Conservation (phyloP, 164 flowering plant genomes). For the Aristolochia fimbriata region DNA sequence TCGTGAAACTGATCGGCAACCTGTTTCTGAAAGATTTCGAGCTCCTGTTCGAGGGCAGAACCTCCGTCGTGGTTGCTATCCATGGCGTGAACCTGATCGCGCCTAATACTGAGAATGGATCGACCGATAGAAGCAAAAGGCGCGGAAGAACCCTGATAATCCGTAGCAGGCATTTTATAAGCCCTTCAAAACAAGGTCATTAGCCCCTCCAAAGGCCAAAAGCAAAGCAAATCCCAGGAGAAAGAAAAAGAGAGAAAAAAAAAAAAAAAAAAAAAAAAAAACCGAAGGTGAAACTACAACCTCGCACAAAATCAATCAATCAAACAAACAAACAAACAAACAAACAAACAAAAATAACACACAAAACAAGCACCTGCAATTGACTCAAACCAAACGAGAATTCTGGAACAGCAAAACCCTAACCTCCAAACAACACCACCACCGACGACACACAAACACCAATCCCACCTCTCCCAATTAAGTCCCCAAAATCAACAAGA, state of each 20-base stretch:
- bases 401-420: background rate
- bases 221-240: background rate
- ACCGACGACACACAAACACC: background rate
- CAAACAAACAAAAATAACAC: background rate
- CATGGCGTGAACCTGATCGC: constrained; percentile 68
- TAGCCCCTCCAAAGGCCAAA: background rate
- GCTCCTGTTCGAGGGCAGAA: constrained; percentile 29
- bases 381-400: no score
- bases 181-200: constrained; percentile 1
- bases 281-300: no score
- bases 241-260: background rate
- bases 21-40: constrained; percentile 60
- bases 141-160: constrained; percentile 47
- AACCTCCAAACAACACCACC: background rate
- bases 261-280: no score
- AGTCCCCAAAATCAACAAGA: no score
- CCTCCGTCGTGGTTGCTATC: constrained; percentile 23
- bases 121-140: constrained; percentile 36
- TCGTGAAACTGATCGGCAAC: constrained; percentile 46
- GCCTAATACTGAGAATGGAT: constrained; percentile 51
- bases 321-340: no score
- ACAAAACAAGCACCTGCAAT: no score
- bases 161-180: constrained; percentile 65
- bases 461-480: no score
- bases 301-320: no score